phyloP scores from a whole-genome alignment of 2,329 filamentous ascomycete genomes.

The Epichloe hybrida region DNA sequence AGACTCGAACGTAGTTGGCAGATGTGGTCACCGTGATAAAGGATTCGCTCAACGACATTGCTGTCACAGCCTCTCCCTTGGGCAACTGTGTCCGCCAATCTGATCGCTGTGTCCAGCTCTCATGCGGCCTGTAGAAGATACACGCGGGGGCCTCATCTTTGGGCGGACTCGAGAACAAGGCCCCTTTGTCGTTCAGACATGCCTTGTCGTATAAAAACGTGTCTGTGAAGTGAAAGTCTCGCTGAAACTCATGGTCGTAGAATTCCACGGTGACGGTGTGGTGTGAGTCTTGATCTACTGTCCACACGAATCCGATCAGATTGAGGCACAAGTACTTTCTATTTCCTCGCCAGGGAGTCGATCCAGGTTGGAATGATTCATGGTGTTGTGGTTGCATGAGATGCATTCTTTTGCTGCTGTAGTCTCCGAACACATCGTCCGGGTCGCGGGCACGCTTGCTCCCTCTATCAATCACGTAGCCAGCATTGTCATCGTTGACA shows the following conservation, averaged over 20 bases:
- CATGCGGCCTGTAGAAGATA: constrained; percentile 93
- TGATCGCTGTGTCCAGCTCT: constrained; percentile 82
- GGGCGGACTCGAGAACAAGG: constrained; percentile 72
- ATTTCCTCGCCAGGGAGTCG: constrained; percentile 91
- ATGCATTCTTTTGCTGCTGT: constrained; percentile 35
- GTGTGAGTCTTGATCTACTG: constrained; percentile 84
- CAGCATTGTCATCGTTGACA: constrained; percentile 87
- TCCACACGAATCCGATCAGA: constrained; percentile 90
- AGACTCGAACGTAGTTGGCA: constrained; percentile 79
- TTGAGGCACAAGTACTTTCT: constrained; percentile 89
- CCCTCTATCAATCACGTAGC: constrained; percentile 51
- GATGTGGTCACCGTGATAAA: constrained; percentile 85
- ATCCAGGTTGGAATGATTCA: constrained; percentile 79
- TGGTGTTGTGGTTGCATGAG: constrained; percentile 54
- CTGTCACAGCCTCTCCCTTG: constrained; percentile 68
- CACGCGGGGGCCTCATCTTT: constrained; percentile 53
- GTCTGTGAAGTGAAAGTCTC: constrained; percentile 96
- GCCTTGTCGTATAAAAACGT: constrained; percentile 94
- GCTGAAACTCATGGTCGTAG: constrained; percentile 82
- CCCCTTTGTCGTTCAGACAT: constrained; percentile 73
- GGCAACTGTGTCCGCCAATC: constrained; percentile 90
- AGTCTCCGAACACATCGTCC: constrained; percentile 35
- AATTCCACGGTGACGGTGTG: constrained; percentile 96
- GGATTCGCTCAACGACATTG: constrained; percentile 81
- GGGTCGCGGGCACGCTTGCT: constrained; percentile 37